Evolutionary conservation across 2,329 filamentous ascomycete species (phyloP), one percentile per base, ranked within the genome.

Genomic region (Microcera coccophila): DNA sequence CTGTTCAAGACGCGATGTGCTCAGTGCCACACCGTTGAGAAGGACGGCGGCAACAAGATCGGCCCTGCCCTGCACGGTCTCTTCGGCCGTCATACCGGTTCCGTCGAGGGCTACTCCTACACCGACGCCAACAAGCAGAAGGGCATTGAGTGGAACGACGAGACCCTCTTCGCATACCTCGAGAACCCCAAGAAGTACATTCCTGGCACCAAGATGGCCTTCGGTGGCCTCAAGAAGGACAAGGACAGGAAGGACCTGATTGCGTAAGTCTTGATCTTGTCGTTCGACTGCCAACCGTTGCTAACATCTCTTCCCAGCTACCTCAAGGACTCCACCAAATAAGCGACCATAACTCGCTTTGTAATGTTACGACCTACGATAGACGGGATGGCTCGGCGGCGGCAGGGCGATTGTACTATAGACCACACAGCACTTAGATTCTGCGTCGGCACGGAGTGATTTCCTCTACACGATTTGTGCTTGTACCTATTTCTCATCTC

Each of bases 101-200:
- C 84, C 68, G 88, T 94, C 61, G 85, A 89, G 36, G 91, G 93
- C 58, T 98, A 86, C 83, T 77, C 89, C 67, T 98, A 97, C 84
- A 95, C 93, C 73, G 93, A 98, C 68, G 93, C 91, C 81, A 98
- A 98, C 87, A 97, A 97, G 86, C 76, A 85, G 67, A 95, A 95
- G 79, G 90, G 85, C 64, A 82, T 98, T 62, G 79, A 74, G 62
- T 98, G 93, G 93, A 74, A 89, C 60, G 83, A 95, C 67, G 71
- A 82, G 55, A 86, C 87, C 72, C 81, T 98, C 62, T 97, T 95
- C 75, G 81, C 84, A 59, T 98, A 98, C 84, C 90, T 98, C 65
- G 93, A 98, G 83, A 97, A 97, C 86, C 93, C 93, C 76, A 98
- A 98, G 86, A 97, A 97, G 82, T 98, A 90, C 84, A 96, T 98